Evolutionary conservation across 306 rosid species (phyloP), one percentile per base, ranked within the genome.

Genomic region (Elaeagnus macrophylla): DNA sequence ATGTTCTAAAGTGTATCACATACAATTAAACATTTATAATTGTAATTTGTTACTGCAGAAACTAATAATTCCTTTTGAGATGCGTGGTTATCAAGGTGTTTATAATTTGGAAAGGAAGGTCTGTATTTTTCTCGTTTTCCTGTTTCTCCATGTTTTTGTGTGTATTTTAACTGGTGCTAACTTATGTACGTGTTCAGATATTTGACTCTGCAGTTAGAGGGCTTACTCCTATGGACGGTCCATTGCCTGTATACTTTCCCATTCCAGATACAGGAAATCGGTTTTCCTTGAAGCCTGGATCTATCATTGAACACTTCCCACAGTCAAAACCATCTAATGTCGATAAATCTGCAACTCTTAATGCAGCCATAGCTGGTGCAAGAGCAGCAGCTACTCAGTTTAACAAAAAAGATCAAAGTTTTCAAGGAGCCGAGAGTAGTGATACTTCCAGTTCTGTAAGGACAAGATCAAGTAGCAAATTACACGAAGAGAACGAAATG

Each of bases 91-190:
- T 75, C 99, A 87, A 62, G 71, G 99, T 35, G 87, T 91, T 58
- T 87, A 87, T 66, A 91, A 91, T 78, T 67, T 91, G 82, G 99
- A 91, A 75, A 84, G 69, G 64, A 91, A 82, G 95, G 96, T 91
- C 57, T 11, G 0, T 37, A 15, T 48, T 53, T 25, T 48, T 55
- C 13, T 49, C 18, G 3, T 1, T 53, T 13, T 17, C 15, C 17
- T 45, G 0, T 42, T 14, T 15, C 9, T 5, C 1, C 5, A 44
- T 46, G 20, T 53, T 20, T 61, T 16, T 18, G 46, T 40, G 32
- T 68, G 13, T 64, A 18, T 46, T 57, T 60, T 62, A 64, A 46
- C 54, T 60, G 35, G 35, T 50, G 56, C 58, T 44, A 59, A 51
- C 32, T 40, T 61, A 47, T 56, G 19, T 68, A 10, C 62, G 35